Conservation (phyloP, 2,329 filamentous ascomycete species). For the Colletotrichum lentis region DNA sequence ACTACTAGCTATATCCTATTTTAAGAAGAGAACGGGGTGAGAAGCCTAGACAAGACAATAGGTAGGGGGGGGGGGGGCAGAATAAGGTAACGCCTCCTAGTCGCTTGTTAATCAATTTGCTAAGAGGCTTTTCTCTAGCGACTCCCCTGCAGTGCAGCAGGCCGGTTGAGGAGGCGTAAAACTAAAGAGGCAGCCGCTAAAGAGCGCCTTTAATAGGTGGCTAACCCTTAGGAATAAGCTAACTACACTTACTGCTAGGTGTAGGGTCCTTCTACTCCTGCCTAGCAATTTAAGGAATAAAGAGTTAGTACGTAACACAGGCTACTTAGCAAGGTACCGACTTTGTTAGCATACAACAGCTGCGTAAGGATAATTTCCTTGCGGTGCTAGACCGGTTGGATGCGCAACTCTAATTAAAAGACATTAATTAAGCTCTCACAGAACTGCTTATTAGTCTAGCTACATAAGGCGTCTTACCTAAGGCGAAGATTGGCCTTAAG, state of each 20-base stretch:
- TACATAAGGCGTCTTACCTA: background rate
- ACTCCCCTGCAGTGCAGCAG: background rate
- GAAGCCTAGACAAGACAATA: slow-evolving; percentile 30
- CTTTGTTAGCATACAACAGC: background rate
- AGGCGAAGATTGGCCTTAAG: background rate
- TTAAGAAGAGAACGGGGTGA: too few species aligned
- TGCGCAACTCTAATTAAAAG: background rate
- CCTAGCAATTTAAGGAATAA: background rate
- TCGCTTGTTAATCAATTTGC: background rate
- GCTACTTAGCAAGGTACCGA: background rate
- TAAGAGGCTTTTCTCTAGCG: background rate
- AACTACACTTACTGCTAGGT: background rate
- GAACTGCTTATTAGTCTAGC: background rate
- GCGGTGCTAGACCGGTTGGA: slow-evolving; percentile 2
- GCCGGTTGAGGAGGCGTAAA: background rate
- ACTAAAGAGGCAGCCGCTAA: background rate
- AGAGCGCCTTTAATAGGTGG: background rate
- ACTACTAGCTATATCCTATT: too few species aligned
- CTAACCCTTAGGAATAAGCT: slow-evolving; percentile 1
- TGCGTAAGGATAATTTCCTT: background rate
- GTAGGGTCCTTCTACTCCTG: background rate
- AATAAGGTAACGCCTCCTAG: background rate
- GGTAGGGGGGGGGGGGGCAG: background rate
- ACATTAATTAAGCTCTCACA: background rate
- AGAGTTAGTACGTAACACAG: background rate